Evolutionary conservation across 2,329 filamentous ascomycete species (phyloP).

Genomic region (Sarocladiaceae sp.): DNA sequence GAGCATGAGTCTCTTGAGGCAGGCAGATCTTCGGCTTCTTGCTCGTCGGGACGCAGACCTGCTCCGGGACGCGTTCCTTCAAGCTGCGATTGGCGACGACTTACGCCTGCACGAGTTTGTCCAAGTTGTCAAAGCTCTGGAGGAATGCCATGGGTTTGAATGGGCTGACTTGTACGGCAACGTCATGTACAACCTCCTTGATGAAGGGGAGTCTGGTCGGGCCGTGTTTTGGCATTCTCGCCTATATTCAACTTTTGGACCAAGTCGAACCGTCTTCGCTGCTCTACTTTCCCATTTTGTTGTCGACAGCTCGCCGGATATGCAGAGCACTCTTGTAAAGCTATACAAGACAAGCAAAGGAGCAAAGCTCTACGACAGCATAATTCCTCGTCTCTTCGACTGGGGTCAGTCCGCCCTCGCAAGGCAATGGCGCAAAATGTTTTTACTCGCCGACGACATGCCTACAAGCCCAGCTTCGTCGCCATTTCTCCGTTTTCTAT

Average conservation of each 20-base stretch:
- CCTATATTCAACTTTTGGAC: constrained; percentile 36
- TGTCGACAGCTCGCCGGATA: constrained; percentile 25
- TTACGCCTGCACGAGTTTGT: constrained; percentile 20
- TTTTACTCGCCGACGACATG: constrained; percentile 34
- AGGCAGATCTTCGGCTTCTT: constrained; percentile 14
- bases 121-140: constrained; percentile 26
- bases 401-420: constrained; percentile 39
- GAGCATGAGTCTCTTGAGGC: background rate
- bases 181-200: constrained; percentile 37
- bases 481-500: constrained; percentile 43
- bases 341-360: constrained; percentile 40
- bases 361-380: constrained; percentile 40
- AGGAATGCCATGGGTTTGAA: constrained; percentile 26
- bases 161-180: constrained; percentile 48
- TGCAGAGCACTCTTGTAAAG: constrained; percentile 33
- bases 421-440: constrained; percentile 38
- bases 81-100: constrained; percentile 20
- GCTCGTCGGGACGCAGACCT: constrained; percentile 16
- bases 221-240: constrained; percentile 42
- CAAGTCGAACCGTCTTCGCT: constrained; percentile 33
- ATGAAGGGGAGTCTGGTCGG: constrained; percentile 27
- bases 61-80: constrained; percentile 24
- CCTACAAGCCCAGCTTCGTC: constrained; percentile 25
- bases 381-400: constrained; percentile 45
- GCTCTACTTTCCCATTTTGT: constrained; percentile 38